Conservation (phyloP, 495 filamentous ascomycete genomes). For the Xylaria castorea region DNA sequence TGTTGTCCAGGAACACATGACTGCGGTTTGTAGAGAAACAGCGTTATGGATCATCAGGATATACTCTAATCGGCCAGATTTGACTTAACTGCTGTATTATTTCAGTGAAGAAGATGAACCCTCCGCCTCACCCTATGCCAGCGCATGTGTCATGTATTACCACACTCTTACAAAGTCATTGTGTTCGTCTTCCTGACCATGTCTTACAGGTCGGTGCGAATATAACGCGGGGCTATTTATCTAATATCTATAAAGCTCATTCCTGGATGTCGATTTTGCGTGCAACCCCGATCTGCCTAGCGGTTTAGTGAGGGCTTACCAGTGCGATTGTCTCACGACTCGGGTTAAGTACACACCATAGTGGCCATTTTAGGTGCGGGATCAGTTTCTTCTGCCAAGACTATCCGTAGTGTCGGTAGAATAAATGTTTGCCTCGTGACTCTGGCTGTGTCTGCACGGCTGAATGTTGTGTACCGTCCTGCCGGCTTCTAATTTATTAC, state of each 20-base stretch:
- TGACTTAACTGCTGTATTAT: neutral
- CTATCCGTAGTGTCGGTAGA: neutral
- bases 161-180: slow-evolving; percentile 1
- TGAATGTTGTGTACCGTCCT: slow-evolving; percentile 21
- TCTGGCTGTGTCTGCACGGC: neutral
- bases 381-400: slow-evolving; percentile 23
- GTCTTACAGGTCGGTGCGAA: slow-evolving; percentile 25
- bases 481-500: slow-evolving; percentile 11
- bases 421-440: slow-evolving; percentile 25
- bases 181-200: neutral
- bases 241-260: slow-evolving; percentile 20
- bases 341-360: slow-evolving; percentile 5
- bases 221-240: slow-evolving; percentile 25
- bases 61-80: neutral
- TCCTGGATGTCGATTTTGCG: slow-evolving; percentile 23
- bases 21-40: too few species aligned
- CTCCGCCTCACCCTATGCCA: neutral
- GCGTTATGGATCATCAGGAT: neutral
- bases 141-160: neutral
- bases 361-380: neutral
- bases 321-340: slow-evolving; percentile 23
- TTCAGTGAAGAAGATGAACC: neutral
- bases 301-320: slow-evolving; percentile 10
- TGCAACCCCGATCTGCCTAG: slow-evolving; percentile 18
- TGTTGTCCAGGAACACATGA: neutral